Conservation (phyloP, 148 eudicot genomes). For the Diospyros lotus region DNA sequence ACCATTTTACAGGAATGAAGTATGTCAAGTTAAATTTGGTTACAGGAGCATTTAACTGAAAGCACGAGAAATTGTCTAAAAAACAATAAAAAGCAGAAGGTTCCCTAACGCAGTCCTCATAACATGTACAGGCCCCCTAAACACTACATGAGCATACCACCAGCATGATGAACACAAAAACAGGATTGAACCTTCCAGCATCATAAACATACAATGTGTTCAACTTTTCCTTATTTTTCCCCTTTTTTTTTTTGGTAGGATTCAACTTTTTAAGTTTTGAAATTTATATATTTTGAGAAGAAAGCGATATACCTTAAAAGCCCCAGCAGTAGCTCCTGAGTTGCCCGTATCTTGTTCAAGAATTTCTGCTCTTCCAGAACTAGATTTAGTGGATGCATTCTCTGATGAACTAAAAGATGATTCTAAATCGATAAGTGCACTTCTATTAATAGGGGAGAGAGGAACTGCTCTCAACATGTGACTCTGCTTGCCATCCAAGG, state of each 20-base stretch:
- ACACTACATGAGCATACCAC: background rate
- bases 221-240: background rate
- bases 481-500: slow-evolving; percentile 81
- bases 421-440: slow-evolving; percentile 63
- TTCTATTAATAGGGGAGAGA: slow-evolving; percentile 51
- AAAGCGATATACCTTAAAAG: slow-evolving; percentile 50
- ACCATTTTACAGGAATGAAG: no score
- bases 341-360: slow-evolving; percentile 73
- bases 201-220: background rate
- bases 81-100: background rate
- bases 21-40: no score
- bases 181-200: background rate
- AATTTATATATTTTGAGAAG: background rate
- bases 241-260: no score
- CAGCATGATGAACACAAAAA: background rate
- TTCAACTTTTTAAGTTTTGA: no score
- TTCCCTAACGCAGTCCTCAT: background rate
- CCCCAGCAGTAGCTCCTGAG: slow-evolving; percentile 39
- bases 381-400: slow-evolving; percentile 43
- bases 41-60: no score
- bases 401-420: slow-evolving; percentile 73
- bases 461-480: slow-evolving; percentile 50
- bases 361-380: slow-evolving; percentile 41
- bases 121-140: background rate
- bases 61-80: no score